A percentile compares a stretch with the other conserved stretches of the same genome.
Conservation (phyloP, 1,139 yeast genomes). For the Diutina mesorugosa region DNA sequence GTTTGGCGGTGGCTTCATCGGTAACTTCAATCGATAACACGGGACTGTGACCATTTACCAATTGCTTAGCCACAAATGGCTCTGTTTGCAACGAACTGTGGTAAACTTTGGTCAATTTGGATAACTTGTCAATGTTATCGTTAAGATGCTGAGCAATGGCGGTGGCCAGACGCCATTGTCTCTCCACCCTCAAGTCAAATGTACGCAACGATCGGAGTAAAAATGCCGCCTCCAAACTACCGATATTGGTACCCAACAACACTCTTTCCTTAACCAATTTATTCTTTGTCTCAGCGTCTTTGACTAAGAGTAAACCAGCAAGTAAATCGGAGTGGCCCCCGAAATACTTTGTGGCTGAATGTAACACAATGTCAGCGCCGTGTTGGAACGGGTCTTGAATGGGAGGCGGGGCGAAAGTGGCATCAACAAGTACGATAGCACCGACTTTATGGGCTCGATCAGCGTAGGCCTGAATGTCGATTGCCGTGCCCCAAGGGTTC, state of each 20-base stretch:
- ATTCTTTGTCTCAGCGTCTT: slow-evolving; percentile 31
- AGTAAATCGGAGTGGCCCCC: slow-evolving; percentile 92
- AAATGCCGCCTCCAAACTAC: slow-evolving; percentile 63
- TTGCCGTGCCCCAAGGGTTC: slow-evolving; percentile 70
- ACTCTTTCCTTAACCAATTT: slow-evolving; percentile 48
- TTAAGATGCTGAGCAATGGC: slow-evolving; percentile 45
- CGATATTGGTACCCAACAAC: slow-evolving; percentile 65
- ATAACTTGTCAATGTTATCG: slow-evolving; percentile 33
- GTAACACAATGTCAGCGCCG: slow-evolving; percentile 81
- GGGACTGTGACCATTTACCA: slow-evolving; percentile 59
- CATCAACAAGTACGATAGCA: slow-evolving; percentile 60
- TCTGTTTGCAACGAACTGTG: slow-evolving; percentile 74
- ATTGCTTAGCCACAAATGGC: slow-evolving; percentile 47
- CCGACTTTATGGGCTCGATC: slow-evolving; percentile 57
- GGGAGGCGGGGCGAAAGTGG: slow-evolving; percentile 93
- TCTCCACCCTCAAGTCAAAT: slow-evolving; percentile 51
- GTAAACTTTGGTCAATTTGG: slow-evolving; percentile 36
- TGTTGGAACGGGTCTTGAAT: slow-evolving; percentile 65
- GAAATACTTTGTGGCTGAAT: slow-evolving; percentile 82
- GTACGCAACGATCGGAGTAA: slow-evolving; percentile 73
- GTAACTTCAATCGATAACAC: slow-evolving; percentile 56
- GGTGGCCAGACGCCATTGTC: slow-evolving; percentile 54
- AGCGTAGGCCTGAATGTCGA: slow-evolving; percentile 51
- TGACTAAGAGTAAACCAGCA: slow-evolving; percentile 66
- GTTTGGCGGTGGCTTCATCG: slow-evolving; percentile 41